phyloP scores from a whole-genome alignment of 768 basidiomycete genomes.

The Saitozyma podzolica region DNA sequence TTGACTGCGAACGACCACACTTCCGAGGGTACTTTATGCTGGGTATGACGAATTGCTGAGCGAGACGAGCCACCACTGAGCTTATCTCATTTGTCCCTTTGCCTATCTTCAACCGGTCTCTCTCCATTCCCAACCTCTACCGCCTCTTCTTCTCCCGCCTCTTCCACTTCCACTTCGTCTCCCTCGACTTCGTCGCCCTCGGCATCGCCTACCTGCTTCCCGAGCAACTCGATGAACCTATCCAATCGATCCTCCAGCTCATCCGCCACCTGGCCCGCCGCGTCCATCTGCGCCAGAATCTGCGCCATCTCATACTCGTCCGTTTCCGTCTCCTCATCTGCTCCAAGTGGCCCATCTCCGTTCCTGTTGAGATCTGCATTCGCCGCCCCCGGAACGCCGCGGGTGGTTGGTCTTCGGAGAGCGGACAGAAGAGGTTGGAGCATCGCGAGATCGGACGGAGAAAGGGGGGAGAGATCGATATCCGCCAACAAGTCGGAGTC shows the following conservation, averaged over 20 bases:
- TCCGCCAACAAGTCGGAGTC: conserved; percentile 2
- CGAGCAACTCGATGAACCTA: conserved; percentile 56
- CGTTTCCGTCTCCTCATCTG: not conserved
- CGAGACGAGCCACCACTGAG: too few relatives aligned
- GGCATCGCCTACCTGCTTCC: conserved; percentile 14
- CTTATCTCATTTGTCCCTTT: too few relatives aligned
- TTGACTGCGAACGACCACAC: too few relatives aligned
- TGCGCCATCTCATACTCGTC: conserved; percentile 29
- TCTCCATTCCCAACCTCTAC: not conserved
- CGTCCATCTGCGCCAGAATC: conserved; percentile 42
- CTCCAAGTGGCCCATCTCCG: too few relatives aligned
- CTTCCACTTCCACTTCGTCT: not conserved
- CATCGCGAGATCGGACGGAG: conserved; percentile 23
- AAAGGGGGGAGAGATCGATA: conserved; percentile 21
- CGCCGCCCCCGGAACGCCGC: not conserved
- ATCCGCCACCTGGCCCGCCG: conserved; percentile 47
- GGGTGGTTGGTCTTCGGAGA: conserved; percentile 4
- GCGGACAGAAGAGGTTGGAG: conserved; percentile 31
- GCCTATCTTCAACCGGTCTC: too few relatives aligned
- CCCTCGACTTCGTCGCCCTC: conserved; percentile 3
- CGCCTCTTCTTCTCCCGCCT: not conserved
- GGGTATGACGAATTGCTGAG: too few relatives aligned
- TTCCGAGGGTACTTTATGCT: too few relatives aligned
- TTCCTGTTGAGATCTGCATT: not conserved
- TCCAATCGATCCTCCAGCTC: conserved; percentile 47